Base-by-base conservation (phyloP, 2,329 filamentous ascomycete species). In the Curvularia sp. region DNA sequence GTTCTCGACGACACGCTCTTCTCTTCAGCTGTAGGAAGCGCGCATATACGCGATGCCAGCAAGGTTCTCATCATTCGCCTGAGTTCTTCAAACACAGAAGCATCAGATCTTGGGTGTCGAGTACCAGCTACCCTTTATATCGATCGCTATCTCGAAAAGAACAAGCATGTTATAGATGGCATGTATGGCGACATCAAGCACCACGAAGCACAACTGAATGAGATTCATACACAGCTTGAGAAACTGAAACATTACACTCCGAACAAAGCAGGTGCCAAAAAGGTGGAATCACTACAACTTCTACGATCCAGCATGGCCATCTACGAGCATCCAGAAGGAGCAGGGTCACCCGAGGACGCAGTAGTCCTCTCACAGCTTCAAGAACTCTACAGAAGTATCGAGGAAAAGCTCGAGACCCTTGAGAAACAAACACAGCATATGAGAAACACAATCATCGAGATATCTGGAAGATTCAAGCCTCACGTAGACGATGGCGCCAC, bases 81-180 rank as follows among this genome's bases (percentile, higher is more conserved):
- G 28, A 69, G 55, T 8, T 64, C 68, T 3, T 63, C 69, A 1
- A 68, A 79, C 69, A 63, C 63, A 77, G 43, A 77, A 75, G 68
- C 74, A 65, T 71, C 63, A 66, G 55, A 77, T 66, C 67, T 80
- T 30, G 74, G 74, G 31, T 75, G 88, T 43, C 82, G 81, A 5
- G 78, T 87, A 18, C 85, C 86, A 3, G 70, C 80, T 1, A 77
- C 79, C 1, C 82, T 86, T 66, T 87, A 86, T 62, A 80, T 84
- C 4, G 87, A 89, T 73, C 81, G 86, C 46, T 89, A 89, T 69
- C 76, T 88, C 46, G 78, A 83, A 49, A 76, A 80, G 60, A 85
- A 83, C 58, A 78, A 80, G 55, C 77, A 78, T 1, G 67, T 79
- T 9, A 80, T 83, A 15, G 78, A 78, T 43, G 76, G 79, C 8